These are phyloP conservation scores for Vitis hybrid DNA, from an alignment of 177 flowering plant genomes.

Conservation along the genomic window DNA sequence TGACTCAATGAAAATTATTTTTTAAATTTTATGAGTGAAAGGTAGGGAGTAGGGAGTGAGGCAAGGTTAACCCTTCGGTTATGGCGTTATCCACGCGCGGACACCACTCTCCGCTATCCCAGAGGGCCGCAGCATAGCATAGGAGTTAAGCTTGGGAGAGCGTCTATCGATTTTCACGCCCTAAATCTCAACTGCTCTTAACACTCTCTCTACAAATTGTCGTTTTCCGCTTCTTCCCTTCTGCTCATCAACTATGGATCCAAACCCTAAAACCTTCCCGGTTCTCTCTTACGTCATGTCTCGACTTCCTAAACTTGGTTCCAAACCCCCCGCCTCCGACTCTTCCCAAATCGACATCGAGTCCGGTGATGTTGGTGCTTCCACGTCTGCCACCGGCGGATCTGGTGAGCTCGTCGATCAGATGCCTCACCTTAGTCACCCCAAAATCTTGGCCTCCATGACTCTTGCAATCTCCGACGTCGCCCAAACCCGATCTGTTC, in stretches of 20 bases:
- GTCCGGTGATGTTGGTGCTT: conserved; percentile 22
- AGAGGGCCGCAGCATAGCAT: no score
- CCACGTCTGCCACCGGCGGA: conserved; percentile 6
- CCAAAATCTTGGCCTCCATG: conserved; percentile 55
- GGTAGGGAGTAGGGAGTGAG: no score
- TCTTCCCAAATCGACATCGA: conserved; percentile 51
- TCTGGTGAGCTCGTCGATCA: conserved; percentile 21
- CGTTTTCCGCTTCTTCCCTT: neutral
- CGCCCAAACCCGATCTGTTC: conserved; percentile 65
- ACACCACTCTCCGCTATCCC: no score
- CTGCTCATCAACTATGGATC: conserved; percentile 53
- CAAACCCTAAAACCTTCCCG: conserved; percentile 66
- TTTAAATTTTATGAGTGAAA: no score
- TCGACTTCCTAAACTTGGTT: conserved; percentile 41
- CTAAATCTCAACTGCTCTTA: no score
- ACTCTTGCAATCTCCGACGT: conserved; percentile 66
- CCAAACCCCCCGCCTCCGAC: conserved; percentile 12
- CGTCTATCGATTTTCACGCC: neutral
- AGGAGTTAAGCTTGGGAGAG: no score
- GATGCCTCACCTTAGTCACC: conserved; percentile 60
- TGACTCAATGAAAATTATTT: no score
- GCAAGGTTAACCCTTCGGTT: no score
- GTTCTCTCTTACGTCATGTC: conserved; percentile 78
- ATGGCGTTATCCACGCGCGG: no score
- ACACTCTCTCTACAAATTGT: no score